Evolutionary conservation across 768 basidiomycete species (phyloP).

Genomic region (Phaeotremella fagi): DNA sequence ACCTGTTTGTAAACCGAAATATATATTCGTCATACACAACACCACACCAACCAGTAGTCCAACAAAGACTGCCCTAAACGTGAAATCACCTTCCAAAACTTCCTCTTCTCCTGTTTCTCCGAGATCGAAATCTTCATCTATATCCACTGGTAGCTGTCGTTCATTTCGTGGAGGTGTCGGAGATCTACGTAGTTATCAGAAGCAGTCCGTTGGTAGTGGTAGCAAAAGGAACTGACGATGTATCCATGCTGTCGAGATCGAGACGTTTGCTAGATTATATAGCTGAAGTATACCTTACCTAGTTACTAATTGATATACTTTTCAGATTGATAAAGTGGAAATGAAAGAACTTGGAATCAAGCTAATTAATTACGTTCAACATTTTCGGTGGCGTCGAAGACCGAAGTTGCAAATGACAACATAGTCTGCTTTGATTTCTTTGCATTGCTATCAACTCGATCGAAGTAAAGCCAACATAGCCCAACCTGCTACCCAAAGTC

Average conservation of each 20-base stretch:
- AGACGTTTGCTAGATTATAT: too few species aligned
- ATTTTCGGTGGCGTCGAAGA: too few species aligned
- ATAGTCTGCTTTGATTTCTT: too few species aligned
- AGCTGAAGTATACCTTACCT: too few species aligned
- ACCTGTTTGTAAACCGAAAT: conserved; percentile 44
- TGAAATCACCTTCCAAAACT: conserved; percentile 37
- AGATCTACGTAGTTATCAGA: neutral
- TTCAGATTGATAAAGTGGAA: too few species aligned
- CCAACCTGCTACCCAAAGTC: conserved; percentile 11
- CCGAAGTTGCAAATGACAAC: too few species aligned
- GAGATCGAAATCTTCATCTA: conserved; percentile 15
- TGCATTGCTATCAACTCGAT: neutral
- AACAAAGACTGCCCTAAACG: conserved; percentile 60
- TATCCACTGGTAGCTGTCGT: neutral
- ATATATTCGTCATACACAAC: conserved; percentile 84
- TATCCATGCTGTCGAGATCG: neutral
- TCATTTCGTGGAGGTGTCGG: neutral
- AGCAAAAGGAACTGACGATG: neutral
- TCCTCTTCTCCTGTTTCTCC: conserved; percentile 11
- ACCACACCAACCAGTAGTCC: conserved; percentile 57
- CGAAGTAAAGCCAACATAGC: conserved; percentile 13
- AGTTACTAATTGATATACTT: too few species aligned
- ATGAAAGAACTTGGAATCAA: too few species aligned
- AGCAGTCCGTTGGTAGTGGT: neutral
- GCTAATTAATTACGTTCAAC: too few species aligned